Base-by-base conservation (phyloP, 306 rosid species). In the Prunus mira region DNA sequence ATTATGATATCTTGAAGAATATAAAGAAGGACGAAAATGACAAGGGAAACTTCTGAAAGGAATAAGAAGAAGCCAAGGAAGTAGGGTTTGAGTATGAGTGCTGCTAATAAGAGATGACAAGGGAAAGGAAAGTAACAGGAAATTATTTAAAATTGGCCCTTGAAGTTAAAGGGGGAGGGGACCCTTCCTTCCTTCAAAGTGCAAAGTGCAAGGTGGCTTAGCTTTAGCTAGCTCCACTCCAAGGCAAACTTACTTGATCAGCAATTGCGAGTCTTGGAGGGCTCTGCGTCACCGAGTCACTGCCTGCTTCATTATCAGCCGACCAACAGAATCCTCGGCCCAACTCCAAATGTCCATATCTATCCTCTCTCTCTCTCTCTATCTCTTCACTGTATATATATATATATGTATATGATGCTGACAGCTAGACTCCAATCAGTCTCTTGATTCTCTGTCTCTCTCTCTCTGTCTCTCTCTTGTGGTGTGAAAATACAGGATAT, bases 1-100 rank as follows among this genome's bases (percentile, higher is more conserved):
- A 34, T 34, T 49, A 14, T 49, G 18, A 60, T 12, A 27, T 38
- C 65, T 1, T 13, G 73, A 6, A 49, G 55, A 69, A 47, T 49
- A 49, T 15, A 8, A 32, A 8, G 19, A 22, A 79, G 78, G 25
- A 51, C 66, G 79, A 77, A 65, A 72, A 60, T 73, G 85, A 82
- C 82, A 77, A 77, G 76, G 65, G 76, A 77, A 82, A 77, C 72
- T 77, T 77, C 76, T 49, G 50, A 82, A 67, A 25, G 41, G n/a
- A 75, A 50, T 9, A 8, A 68, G 52, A 62, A 77, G 54, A 66
- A 27, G 58, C 78, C 82, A 72, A 73, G 63, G 69, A 73, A 72
- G 67, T 67, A 66, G 41, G 62, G 67, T 28, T 63, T 27, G 67
- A 63, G 46, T 3, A 25, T 60, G 65, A 12, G 65, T 24, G 65